phyloP scores from a whole-genome alignment of 768 basidiomycete species.

The Erythrobasidium yunnanense region DNA sequence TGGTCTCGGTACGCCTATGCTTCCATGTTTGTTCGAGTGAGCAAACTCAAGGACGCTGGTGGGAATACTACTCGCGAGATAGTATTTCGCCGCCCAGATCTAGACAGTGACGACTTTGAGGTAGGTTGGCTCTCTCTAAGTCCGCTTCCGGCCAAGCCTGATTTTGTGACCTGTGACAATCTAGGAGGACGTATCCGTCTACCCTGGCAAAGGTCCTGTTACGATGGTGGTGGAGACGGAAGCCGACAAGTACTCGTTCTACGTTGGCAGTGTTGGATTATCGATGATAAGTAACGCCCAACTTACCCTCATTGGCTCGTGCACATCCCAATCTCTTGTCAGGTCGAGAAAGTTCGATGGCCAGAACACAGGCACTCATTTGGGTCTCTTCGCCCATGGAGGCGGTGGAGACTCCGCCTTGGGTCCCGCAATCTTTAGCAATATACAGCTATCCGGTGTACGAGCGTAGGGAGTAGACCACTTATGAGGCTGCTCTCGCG shows the following conservation, averaged over 20 bases:
- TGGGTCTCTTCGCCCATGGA: not conserved
- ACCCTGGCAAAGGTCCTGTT: not conserved
- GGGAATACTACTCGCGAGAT: not conserved
- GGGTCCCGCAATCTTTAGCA: not conserved
- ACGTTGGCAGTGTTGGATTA: not conserved
- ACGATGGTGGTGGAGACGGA: not conserved
- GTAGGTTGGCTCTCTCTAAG: not conserved
- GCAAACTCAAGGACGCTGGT: not conserved
- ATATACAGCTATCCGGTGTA: not conserved
- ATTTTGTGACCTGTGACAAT: not conserved
- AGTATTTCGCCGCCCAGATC: not conserved
- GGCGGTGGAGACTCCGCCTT: not conserved
- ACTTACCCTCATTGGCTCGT: not conserved
- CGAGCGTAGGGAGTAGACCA: too few species aligned
- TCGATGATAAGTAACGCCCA: not conserved
- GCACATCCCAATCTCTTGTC: too few species aligned
- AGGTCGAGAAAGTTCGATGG: not conserved
- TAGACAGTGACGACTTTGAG: not conserved
- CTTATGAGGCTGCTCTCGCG: too few species aligned
- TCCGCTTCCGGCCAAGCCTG: not conserved
- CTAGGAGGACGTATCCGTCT: not conserved
- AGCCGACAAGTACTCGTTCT: not conserved
- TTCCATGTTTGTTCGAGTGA: not conserved
- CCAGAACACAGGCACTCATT: not conserved
- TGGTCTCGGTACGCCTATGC: not conserved